phyloP scores from a whole-genome alignment of 2,329 filamentous ascomycete genomes.

The Periconia sp. region DNA sequence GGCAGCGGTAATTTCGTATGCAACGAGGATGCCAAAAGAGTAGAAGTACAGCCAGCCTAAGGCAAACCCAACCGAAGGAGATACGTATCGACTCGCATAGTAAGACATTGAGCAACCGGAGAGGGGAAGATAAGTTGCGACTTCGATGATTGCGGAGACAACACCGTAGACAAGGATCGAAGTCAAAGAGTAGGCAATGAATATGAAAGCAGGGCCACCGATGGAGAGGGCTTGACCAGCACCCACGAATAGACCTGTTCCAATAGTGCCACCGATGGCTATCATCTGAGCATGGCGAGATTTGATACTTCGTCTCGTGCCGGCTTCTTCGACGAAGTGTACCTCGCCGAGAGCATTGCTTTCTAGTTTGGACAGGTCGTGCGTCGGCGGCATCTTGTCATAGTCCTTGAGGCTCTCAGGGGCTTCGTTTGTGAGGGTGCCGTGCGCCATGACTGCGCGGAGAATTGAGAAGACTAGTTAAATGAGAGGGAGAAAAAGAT shows the following conservation, averaged over 20 bases:
- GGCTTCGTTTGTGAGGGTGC: not conserved
- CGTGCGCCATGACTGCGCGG: not conserved
- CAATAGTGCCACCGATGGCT: constrained; percentile 64
- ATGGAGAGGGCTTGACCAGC: constrained; percentile 57
- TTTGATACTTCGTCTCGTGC: constrained; percentile 6
- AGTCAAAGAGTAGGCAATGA: constrained; percentile 38
- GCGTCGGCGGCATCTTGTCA: not conserved
- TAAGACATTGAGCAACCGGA: constrained; percentile 59
- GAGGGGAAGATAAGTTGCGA: constrained; percentile 65
- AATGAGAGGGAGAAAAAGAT: too few relatives aligned
- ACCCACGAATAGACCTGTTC: constrained; percentile 66
- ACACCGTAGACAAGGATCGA: constrained; percentile 30
- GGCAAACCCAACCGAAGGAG: constrained; percentile 65
- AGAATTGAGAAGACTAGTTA: too few relatives aligned
- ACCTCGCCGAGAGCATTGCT: constrained; percentile 6
- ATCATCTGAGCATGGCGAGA: constrained; percentile 61
- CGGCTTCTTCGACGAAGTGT: constrained; percentile 1
- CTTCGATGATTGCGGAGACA: constrained; percentile 47
- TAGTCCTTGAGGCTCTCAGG: not conserved
- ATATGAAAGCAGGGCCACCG: constrained; percentile 32
- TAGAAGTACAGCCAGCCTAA: constrained; percentile 37
- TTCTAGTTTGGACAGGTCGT: constrained; percentile 4
- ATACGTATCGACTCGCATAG: constrained; percentile 53
- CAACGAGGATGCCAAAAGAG: constrained; percentile 34
- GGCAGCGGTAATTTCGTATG: constrained; percentile 43